Evolutionary conservation across 2,329 filamentous ascomycete genomes (phyloP).

Genomic region (Hymenoscyphus scutula): DNA sequence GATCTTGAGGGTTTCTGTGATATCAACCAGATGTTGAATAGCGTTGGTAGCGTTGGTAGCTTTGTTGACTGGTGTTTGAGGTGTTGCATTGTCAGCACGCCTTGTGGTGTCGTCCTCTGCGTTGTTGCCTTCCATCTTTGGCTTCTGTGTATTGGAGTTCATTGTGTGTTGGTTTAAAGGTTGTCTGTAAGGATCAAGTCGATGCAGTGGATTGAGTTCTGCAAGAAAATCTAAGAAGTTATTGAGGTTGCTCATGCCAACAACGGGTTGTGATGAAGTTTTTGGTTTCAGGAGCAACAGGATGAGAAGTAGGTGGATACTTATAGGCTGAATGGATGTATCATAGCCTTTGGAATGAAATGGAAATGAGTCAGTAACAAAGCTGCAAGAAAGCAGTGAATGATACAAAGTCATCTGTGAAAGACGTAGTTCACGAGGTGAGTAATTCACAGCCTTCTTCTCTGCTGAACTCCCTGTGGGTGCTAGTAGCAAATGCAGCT

Average conservation of each 20-base stretch:
- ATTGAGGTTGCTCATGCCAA: neutral
- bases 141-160: neutral
- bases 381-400: neutral
- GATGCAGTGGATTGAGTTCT: neutral
- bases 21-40: too few relatives aligned
- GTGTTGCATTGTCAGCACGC: too few relatives aligned
- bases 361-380: neutral
- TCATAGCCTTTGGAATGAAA: neutral
- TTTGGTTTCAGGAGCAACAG: neutral
- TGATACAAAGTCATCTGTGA: neutral
- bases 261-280: neutral
- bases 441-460: too few relatives aligned
- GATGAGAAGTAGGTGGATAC: neutral
- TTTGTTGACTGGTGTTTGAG: too few relatives aligned
- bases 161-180: neutral
- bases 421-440: neutral
- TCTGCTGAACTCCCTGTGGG: too few relatives aligned
- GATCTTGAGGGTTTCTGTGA: too few relatives aligned
- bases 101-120: too few relatives aligned
- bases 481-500: too few relatives aligned
- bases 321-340: neutral
- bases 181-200: neutral
- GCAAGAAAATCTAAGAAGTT: neutral
- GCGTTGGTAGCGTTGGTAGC: too few relatives aligned
- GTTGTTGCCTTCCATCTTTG: neutral